Base-by-base conservation (phyloP, 2,329 filamentous ascomycete genomes). In the Cyclaneusma minus region DNA sequence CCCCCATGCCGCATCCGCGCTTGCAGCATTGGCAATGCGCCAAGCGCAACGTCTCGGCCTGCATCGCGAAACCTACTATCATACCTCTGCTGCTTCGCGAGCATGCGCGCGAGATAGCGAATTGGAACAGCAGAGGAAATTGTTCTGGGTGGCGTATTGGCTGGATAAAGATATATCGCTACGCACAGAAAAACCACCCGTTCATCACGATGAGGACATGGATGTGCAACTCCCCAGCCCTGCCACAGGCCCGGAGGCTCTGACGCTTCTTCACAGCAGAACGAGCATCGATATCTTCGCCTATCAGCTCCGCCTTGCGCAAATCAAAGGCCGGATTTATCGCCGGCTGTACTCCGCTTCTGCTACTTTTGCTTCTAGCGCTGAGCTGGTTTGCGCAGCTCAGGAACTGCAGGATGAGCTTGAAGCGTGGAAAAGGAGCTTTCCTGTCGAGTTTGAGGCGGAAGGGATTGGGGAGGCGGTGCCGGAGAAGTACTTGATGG, bases 131-230 rank as follows among this genome's bases (percentile, higher is more conserved):
- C 34, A 68, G 13, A 72, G 68, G 47, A 53, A 67, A 21, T 68
- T 74, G 12, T 74, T 74, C 37, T 74, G 68, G 68, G 72, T 73
- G 31, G 67, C 62, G 2, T 74, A 73, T 44, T 67, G 69, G 56
- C 49, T 74, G 14, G 68, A 74, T 47, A 74, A 73, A 49, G 68
- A 74, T 35, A 46, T 72, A 12, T 69, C 64, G 35, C 54, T 74
- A 12, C 59, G 65, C 7, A 67, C 66, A 2, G 66, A 68, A 2
- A 56, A 67, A 4, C 68, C 68, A 3, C 65, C 68, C 2, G 62
- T 64, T 1, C 68, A 73, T 40, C 67, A 73, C 32, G 68, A 74
- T 36, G 65, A 73, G 39, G 68, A 74, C 33, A 38, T 46, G 34
- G 40, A 44, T 29, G 31, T 42, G 6, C 38, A 39, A 13, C 20